Base-by-base conservation (phyloP, 2,329 filamentous ascomycete species). In the Cladosporium velox region DNA sequence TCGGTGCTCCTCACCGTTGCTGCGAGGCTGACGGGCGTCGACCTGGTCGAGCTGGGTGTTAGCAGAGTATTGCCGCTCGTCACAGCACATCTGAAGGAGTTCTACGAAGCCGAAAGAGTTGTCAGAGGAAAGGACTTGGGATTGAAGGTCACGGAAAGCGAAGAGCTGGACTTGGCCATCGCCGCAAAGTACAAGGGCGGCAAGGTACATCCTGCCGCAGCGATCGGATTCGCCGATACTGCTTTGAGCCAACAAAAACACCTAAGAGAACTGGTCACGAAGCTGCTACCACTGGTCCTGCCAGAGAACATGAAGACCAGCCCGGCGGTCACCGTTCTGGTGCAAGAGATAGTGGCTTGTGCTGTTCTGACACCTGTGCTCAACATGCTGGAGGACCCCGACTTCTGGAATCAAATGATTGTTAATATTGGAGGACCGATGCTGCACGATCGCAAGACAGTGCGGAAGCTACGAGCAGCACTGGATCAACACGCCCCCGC, bases 361-460 rank as follows among this genome's bases (percentile, higher is more conserved):
- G 92, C 92, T n/a, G 89, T 99, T 47, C 82, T 99, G 44, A 89
- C 88, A 51, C 95, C 95, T 0, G 81, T 96, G 26, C 84, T 97
- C 75, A 88, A 90, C 72, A 82, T 93, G 68, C 82, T 99, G 21
- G 87, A 91, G 5, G 94, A 99, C 72, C 93, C 96, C 1, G 96
- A 99, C 80, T 96, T 91, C 10, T 99, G 94, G 94, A 98, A 99
- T 74, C 93, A 97, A 77, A 79, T 97, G 67, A 92, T 98, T 85
- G 94, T 98, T 78, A 93, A 90, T 65, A 92, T 90, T 78, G 89
- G 79, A 70, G 74, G 78, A 68, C 70, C 90, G 30, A 90, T 96
- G 82, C 84, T 99, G 51, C 95, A 98, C 77, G 96, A 99, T 77
- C 88, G 96, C 44, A 98, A 96, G 69, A 97, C 93, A 0, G 94